Evolutionary conservation across 208 protist species (phyloP), one percentile per base, ranked within the genome.

Genomic region (Acanthamoeba rhysodes): DNA sequence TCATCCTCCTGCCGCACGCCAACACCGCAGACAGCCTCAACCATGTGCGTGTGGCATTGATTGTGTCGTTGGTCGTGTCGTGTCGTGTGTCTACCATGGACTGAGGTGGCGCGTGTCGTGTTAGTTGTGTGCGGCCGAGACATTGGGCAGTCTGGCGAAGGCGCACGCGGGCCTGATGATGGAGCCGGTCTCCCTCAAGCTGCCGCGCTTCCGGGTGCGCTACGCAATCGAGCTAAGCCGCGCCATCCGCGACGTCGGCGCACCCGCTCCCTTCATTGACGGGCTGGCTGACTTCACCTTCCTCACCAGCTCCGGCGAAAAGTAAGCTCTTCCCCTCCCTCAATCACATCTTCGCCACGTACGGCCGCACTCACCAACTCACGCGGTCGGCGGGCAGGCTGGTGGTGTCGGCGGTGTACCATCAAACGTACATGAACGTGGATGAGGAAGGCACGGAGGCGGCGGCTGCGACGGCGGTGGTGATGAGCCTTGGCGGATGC

Each of bases 361-460:
- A 41, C 37, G 37, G 37, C 37, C 37, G 29, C n/a, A 72, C 9
- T 12, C 41, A 37, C 29, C 41, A 37, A 34, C 48, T 0, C 53
- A 16, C 32, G 12, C 32, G 12, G 7, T 10, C 20, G 41, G 9
- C 3, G 20, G 32, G n/a, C 16, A 70, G 84, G n/a, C 29, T 91
- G 55, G 62, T n/a, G 84, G 62, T 91, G 14, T 41, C 22, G 29
- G 84, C 50, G n/a, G 55, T 91, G 29, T 24, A 55, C 12, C 84
- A 91, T n/a, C 9, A 70, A 53, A 50, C 84, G n/a, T 91, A 66
- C 55, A 70, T 91, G 84, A 50, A 34, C 34, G 84, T 91, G 84
- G 59, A 91, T 24, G 84, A 91, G 34, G 50, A 68, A 7, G 84
- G 84, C 27, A 91, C 84, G 29, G 84, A 91, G 32, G 84, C 84